Percentiles rank a stretch among this genome's conserved stretches.
Conservation (phyloP, 352 stramenopile species). For the Aphanomyces astaci region DNA sequence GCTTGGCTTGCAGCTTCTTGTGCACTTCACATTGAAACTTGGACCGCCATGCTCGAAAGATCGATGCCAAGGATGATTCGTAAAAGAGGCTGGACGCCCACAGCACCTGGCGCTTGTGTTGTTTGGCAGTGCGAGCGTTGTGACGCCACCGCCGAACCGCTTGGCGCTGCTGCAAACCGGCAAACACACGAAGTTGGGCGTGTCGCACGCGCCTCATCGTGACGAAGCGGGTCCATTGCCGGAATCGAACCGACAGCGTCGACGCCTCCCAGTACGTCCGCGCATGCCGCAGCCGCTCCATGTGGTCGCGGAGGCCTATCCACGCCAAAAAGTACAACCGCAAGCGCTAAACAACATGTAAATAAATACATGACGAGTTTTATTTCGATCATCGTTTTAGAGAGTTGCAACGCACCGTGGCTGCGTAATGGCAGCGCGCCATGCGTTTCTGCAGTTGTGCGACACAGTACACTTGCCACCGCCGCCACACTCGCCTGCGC, state of each 20-base stretch:
- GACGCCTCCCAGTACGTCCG: background rate
- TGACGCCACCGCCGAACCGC: background rate
- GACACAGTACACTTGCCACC: background rate
- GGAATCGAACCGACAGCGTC: background rate
- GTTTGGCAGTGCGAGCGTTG: background rate
- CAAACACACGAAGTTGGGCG: background rate
- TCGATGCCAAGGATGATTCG: background rate
- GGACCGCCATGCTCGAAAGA: background rate
- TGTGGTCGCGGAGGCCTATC: background rate
- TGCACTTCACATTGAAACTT: background rate
- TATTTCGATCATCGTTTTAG: background rate
- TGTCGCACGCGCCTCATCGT: background rate
- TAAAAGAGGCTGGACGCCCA: constrained; percentile 6
- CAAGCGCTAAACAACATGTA: background rate
- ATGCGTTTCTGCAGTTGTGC: background rate
- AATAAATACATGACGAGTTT: no score
- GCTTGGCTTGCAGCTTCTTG: background rate
- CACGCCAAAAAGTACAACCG: background rate
- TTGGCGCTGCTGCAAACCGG: background rate
- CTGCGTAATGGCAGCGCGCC: background rate
- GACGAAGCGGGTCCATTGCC: background rate
- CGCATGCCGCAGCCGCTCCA: background rate
- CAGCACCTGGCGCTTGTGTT: background rate
- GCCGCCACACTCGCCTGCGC: background rate
- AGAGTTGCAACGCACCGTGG: background rate